Evolutionary conservation across 768 basidiomycete species (phyloP).

Genomic region (Calocera viscosa): DNA sequence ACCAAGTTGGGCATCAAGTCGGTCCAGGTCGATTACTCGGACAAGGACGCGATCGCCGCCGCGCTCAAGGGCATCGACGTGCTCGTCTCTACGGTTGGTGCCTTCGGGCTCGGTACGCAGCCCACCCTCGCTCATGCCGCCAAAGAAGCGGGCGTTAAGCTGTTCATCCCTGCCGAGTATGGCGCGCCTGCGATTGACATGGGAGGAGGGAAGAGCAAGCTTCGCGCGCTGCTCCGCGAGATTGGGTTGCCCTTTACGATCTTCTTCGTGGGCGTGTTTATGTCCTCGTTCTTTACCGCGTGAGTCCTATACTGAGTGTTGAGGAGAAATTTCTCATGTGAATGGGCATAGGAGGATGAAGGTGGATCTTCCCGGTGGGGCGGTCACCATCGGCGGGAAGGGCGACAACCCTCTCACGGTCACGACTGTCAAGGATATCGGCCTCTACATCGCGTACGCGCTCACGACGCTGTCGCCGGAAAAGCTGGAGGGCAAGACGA

Average conservation of each 20-base stretch:
- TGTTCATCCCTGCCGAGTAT: conserved; percentile 13
- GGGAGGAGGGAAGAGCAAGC: neutral
- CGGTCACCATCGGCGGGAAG: neutral
- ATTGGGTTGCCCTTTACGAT: neutral
- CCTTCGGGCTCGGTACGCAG: neutral
- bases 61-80: conserved; percentile 12
- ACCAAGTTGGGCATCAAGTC: neutral
- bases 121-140: neutral
- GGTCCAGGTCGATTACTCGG: conserved; percentile 10
- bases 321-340: neutral
- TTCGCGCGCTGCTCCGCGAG: neutral
- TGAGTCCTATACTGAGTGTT: neutral
- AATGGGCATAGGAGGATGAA: neutral
- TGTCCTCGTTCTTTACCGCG: neutral
- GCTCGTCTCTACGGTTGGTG: conserved; percentile 8
- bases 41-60: neutral
- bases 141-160: conserved; percentile 13
- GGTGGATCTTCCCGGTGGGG: neutral
- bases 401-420: neutral
- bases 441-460: neutral
- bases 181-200: conserved; percentile 1
- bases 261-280: conserved; percentile 4
- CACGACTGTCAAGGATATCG: neutral
- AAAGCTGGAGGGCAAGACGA: neutral
- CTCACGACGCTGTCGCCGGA: neutral